Evolutionary conservation across 331 rosid genomes (phyloP).

Genomic region (Quercus lobata): DNA sequence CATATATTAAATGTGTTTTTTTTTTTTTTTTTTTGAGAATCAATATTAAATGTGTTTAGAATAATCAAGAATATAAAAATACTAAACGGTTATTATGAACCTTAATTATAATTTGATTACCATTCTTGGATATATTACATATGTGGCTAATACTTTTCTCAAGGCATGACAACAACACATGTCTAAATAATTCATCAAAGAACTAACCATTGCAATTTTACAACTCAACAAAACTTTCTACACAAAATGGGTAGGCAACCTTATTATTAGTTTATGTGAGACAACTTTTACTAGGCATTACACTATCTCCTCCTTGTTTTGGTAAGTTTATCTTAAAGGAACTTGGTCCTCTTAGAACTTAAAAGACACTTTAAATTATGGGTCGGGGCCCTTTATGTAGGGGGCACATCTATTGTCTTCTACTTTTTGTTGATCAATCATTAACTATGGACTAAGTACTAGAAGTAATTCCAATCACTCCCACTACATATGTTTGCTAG

Average conservation of each 20-base stretch:
- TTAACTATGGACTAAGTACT: neutral
- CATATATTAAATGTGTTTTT: too few species aligned
- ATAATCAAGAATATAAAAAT: too few species aligned
- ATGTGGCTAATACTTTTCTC: too few species aligned
- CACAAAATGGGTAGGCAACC: neutral
- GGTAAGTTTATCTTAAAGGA: slow-evolving; percentile 11
- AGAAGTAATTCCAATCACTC: neutral
- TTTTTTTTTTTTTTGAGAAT: too few species aligned
- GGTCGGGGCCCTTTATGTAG: neutral
- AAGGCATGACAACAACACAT: too few species aligned
- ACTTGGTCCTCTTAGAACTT: neutral
- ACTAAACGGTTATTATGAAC: too few species aligned
- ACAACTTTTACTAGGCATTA: neutral
- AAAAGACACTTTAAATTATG: neutral
- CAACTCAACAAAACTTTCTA: neutral
- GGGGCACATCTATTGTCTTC: neutral
- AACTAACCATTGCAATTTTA: too few species aligned
- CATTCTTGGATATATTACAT: too few species aligned
- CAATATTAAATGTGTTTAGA: too few species aligned
- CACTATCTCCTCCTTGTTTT: neutral
- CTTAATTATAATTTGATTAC: too few species aligned
- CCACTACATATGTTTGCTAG: neutral
- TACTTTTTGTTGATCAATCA: neutral
- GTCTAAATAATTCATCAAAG: too few species aligned
- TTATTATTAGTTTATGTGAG: neutral